Evolutionary conservation across 495 filamentous ascomycete species (phyloP).

Genomic region (Cryomyces minteri): DNA sequence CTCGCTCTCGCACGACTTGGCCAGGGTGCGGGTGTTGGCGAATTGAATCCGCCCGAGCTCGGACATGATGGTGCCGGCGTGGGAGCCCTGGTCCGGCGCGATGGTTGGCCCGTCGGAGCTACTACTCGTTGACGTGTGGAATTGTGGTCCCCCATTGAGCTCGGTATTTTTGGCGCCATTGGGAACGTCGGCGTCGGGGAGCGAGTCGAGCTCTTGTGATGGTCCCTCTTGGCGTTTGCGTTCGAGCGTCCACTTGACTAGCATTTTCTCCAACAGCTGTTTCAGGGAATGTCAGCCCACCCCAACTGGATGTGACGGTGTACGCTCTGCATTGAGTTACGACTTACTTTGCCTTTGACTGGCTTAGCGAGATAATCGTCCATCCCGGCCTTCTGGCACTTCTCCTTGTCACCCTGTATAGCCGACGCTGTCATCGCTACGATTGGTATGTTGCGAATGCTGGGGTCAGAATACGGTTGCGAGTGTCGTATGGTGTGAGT

Average conservation of each 20-base stretch:
- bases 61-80: neutral
- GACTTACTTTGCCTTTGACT: slow-evolving; percentile 30
- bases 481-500: slow-evolving; percentile 52
- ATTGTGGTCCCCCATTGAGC: neutral
- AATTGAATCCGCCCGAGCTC: slow-evolving; percentile 9
- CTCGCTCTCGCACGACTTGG: slow-evolving; percentile 13
- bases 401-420: slow-evolving; percentile 65
- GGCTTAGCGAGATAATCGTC: slow-evolving; percentile 74
- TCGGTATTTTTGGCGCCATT: too few species aligned
- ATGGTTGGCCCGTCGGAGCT: neutral
- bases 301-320: too few species aligned
- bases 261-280: slow-evolving; percentile 48
- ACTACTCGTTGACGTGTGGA: neutral
- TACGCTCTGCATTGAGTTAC: too few species aligned
- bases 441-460: slow-evolving; percentile 40
- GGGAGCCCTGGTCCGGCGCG: neutral
- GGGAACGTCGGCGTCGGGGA: too few species aligned
- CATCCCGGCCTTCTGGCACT: slow-evolving; percentile 61
- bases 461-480: slow-evolving; percentile 31
- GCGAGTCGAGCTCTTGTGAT: neutral
- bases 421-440: slow-evolving; percentile 71
- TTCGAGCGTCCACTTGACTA: slow-evolving; percentile 29
- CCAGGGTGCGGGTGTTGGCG: slow-evolving; percentile 4
- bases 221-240: slow-evolving; percentile 10
- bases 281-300: too few species aligned